Percentiles rank a stretch among this genome's conserved stretches.
Conservation (phyloP, 192 early-diverging fungal genomes). For the Coemansia sp. region DNA sequence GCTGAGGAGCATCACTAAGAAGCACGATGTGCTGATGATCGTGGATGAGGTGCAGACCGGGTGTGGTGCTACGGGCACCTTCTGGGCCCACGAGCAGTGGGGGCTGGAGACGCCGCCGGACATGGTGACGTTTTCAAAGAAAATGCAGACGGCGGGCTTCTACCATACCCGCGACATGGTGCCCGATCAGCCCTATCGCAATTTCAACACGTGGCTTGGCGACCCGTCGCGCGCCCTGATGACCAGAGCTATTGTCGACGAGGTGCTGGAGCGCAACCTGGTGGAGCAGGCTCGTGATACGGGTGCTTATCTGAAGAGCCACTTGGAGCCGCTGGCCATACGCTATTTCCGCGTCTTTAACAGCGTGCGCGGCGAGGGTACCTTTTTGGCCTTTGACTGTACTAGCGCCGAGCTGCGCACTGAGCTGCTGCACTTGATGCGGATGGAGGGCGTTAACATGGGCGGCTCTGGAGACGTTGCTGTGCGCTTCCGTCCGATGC, state of each 20-base stretch:
- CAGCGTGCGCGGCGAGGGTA: slow-evolving; percentile 65
- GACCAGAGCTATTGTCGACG: slow-evolving; percentile 61
- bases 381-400: slow-evolving; percentile 73
- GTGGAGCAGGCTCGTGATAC: slow-evolving; percentile 54
- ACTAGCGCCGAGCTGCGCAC: slow-evolving; percentile 52
- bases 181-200: slow-evolving; percentile 62
- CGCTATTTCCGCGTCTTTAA: slow-evolving; percentile 51
- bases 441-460: slow-evolving; percentile 65
- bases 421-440: slow-evolving; percentile 57
- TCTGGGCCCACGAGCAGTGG: slow-evolving; percentile 82
- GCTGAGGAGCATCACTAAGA: slow-evolving; percentile 58
- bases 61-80: slow-evolving; percentile 68
- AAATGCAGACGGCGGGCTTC: slow-evolving; percentile 76
- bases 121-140: slow-evolving; percentile 77
- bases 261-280: slow-evolving; percentile 58
- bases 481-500: slow-evolving; percentile 70
- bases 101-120: slow-evolving; percentile 63
- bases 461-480: slow-evolving; percentile 63
- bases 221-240: slow-evolving; percentile 66
- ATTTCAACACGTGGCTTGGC: slow-evolving; percentile 79
- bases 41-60: slow-evolving; percentile 83
- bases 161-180: slow-evolving; percentile 60
- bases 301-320: slow-evolving; percentile 57
- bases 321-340: slow-evolving; percentile 54
- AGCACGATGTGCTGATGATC: slow-evolving; percentile 63